Conservation (phyloP, 495 filamentous ascomycete genomes). For the Schizothecium vesticola region DNA sequence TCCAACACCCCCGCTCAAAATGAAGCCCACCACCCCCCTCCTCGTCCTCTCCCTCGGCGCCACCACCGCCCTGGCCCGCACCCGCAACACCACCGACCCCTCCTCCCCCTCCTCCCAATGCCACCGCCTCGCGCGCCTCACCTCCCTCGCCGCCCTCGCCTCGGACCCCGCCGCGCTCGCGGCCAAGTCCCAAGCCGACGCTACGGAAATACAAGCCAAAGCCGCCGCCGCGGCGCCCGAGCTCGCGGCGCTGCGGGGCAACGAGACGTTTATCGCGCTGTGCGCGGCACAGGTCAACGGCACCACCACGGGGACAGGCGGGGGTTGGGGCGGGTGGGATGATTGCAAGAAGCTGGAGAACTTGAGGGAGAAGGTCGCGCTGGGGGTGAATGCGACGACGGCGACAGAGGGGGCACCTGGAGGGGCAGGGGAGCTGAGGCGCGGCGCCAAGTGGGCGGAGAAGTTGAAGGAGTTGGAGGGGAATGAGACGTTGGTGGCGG, state of each 20-base stretch:
- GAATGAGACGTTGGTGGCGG: background rate
- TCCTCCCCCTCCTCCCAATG: constrained; percentile 1
- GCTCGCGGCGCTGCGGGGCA: background rate
- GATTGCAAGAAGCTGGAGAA: background rate
- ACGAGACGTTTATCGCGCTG: background rate
- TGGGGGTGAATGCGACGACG: background rate
- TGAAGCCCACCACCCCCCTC: background rate
- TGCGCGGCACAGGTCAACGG: background rate
- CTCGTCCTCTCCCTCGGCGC: background rate
- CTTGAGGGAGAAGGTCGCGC: background rate
- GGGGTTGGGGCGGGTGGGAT: background rate
- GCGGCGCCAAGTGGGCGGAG: background rate
- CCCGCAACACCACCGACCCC: background rate
- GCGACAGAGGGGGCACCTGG: background rate
- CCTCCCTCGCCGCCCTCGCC: background rate
- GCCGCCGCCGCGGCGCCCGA: background rate
- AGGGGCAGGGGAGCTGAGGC: background rate
- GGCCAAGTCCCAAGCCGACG: background rate
- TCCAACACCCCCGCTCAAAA: background rate
- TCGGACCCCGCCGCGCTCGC: background rate
- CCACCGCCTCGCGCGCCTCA: background rate
- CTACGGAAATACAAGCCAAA: background rate
- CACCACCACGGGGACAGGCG: background rate
- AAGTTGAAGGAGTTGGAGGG: background rate
- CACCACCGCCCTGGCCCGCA: constrained; percentile 1